A percentile compares a stretch with the other conserved stretches of the same genome.
Evolutionary conservation across 768 basidiomycete genomes (phyloP).

Genomic region (Tricholoma sp.): DNA sequence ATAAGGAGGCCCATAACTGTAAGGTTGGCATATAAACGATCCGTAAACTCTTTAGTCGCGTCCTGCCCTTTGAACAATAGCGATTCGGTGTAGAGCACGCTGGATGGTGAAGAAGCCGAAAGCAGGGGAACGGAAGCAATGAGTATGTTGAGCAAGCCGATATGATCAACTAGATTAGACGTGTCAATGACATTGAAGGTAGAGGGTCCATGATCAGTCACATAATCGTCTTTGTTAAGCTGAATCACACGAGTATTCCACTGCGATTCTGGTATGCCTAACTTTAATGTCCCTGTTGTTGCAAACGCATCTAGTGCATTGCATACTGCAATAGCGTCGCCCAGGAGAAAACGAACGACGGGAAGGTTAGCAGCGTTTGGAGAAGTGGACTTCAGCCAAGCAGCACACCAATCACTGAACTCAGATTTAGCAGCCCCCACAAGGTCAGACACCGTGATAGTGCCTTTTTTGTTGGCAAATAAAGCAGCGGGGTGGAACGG

Average conservation of each 20-base stretch:
- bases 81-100: conserved; percentile 30
- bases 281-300: conserved; percentile 1
- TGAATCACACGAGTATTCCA: conserved; percentile 23
- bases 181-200: conserved; percentile 36
- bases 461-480: conserved; percentile 12
- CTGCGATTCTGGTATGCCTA: conserved; percentile 17
- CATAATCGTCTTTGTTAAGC: conserved; percentile 24
- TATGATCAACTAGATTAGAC: conserved; percentile 33
- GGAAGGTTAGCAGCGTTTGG: conserved; percentile 1
- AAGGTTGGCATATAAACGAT: conserved; percentile 28
- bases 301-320: conserved; percentile 14
- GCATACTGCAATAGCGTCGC: conserved; percentile 26
- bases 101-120: neutral
- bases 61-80: conserved; percentile 21
- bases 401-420: conserved; percentile 25
- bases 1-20: conserved; percentile 28
- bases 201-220: conserved; percentile 18
- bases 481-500: conserved; percentile 28
- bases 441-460: conserved; percentile 4
- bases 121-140: conserved; percentile 26
- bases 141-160: conserved; percentile 36
- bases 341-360: conserved; percentile 23
- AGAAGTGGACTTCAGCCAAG: conserved; percentile 16
- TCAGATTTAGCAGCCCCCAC: conserved; percentile 7
- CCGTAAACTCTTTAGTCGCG: conserved; percentile 25